Conservation (phyloP, 2,329 filamentous ascomycete species). For the Colletotrichum endophyticum region DNA sequence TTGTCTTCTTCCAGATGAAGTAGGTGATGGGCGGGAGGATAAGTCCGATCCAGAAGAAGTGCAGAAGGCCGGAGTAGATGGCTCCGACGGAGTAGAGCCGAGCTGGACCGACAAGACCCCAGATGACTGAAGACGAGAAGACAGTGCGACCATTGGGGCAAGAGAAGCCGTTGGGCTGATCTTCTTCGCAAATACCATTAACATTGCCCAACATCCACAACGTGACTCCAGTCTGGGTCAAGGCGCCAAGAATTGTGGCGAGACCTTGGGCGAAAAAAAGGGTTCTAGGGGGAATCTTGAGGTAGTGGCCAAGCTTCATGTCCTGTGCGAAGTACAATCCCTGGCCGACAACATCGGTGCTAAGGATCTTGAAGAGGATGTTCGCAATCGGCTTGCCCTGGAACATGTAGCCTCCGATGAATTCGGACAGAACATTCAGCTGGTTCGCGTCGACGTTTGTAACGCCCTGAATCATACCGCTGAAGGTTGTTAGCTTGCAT, state of each 20-base stretch:
- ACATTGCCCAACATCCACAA: constrained; percentile 46
- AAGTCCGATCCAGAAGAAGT: constrained; percentile 58
- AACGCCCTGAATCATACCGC: constrained; percentile 46
- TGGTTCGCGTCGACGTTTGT: constrained; percentile 52
- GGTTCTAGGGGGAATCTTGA: constrained; percentile 62
- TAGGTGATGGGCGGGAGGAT: constrained; percentile 54
- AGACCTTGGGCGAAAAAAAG: constrained; percentile 68
- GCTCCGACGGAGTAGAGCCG: constrained; percentile 39
- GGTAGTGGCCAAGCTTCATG: constrained; percentile 48
- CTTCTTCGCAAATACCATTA: constrained; percentile 51
- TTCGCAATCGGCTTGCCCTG: constrained; percentile 40
- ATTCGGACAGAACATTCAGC: constrained; percentile 17
- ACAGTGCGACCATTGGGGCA: constrained; percentile 65
- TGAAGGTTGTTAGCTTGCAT: not conserved
- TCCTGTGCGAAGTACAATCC: constrained; percentile 52
- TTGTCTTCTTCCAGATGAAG: constrained; percentile 49
- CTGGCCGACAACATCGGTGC: constrained; percentile 36
- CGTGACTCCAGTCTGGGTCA: constrained; percentile 40
- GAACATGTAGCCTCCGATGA: constrained; percentile 54
- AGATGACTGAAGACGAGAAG: constrained; percentile 65
- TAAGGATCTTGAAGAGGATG: constrained; percentile 35
- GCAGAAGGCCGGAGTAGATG: constrained; percentile 54
- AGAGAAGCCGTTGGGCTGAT: constrained; percentile 55
- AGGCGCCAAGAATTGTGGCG: constrained; percentile 44
- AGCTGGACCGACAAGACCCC: constrained; percentile 60